Base-by-base conservation (phyloP, 345 rosid species). In the Gossypium sturtianum region DNA sequence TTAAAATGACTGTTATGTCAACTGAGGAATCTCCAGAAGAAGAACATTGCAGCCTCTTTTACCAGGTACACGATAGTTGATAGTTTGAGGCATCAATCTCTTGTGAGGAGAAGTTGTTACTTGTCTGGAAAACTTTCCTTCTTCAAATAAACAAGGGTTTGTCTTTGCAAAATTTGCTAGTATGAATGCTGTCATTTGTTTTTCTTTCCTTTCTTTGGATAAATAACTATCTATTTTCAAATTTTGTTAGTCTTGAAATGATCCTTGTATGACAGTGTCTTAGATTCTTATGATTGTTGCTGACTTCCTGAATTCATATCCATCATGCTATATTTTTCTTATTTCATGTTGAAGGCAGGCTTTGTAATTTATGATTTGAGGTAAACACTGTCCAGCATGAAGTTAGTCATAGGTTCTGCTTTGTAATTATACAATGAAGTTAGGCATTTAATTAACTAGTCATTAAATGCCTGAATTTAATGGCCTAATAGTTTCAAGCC, bases 11-110 rank as follows among this genome's bases (percentile, higher is more conserved):
- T 66, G 70, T 80, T 11, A 86, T 91, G 94, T 95, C 97, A 2
- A 77, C 84, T 52, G 89, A 83, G 76, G 97, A 88, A 70, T 92
- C 94, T 60, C 98, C 90, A 82, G 99, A 95, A 81, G 95, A 88
- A 80, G 94, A 89, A 67, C 99, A 95, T 84, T 78, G 81, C 54
- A 77, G 47, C 62, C 44, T 83, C 70, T 95, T 89, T 80, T 89
- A 84, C 77, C 90, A 87, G 97, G 99, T 87, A 73, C 43, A 72
- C 54, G 64, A 62, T 23, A 38, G 16, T 61, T 73, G 66, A 69
- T 20, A 25, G 34, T 51, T 38, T 60, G 49, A 49, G 29, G 19
- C 65, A 52, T 9, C 69, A 80, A 12, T 75, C 69, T 44, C 65
- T 56, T 38, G 17, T 9, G 16, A 27, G 65, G 22, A 29, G 19